A percentile compares a stretch with the other conserved stretches of the same genome.
Conservation (phyloP, 2,329 filamentous ascomycete species). For the Periconia sp. region DNA sequence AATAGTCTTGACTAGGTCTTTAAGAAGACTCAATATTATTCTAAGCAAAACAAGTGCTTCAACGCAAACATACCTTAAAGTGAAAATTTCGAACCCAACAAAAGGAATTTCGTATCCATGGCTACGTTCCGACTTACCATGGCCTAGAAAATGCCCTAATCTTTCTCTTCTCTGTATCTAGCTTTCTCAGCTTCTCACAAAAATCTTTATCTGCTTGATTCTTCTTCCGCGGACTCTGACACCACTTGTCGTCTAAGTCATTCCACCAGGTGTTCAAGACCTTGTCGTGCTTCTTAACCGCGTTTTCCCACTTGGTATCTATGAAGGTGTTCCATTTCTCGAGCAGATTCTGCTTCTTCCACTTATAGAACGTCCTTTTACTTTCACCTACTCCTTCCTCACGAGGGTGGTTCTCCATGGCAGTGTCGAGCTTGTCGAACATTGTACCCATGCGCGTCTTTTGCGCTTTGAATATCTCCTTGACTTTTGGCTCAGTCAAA, state of each 20-base stretch:
- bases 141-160: background rate
- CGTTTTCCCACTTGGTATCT: conserved; percentile 3
- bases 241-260: background rate
- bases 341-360: conserved; percentile 7
- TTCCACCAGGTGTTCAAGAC: background rate
- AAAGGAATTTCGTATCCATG: too few species aligned
- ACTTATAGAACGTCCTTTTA: background rate
- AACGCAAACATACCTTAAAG: too few species aligned
- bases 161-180: background rate
- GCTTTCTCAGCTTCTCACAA: background rate
- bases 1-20: too few species aligned
- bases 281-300: background rate
- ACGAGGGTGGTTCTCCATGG: conserved; percentile 2
- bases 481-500: background rate
- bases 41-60: too few species aligned
- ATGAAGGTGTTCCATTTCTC: conserved; percentile 6
- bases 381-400: background rate
- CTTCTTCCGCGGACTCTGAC: background rate
- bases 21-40: too few species aligned
- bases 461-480: conserved; percentile 3
- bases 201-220: background rate
- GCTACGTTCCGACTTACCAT: background rate
- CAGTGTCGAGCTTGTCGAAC: conserved; percentile 4
- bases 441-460: conserved; percentile 6
- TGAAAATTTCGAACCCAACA: too few species aligned